Percentiles rank a stretch among this genome's conserved stretches.
Evolutionary conservation across 495 filamentous ascomycete genomes (phyloP).

Genomic region (Penicillium lagena): DNA sequence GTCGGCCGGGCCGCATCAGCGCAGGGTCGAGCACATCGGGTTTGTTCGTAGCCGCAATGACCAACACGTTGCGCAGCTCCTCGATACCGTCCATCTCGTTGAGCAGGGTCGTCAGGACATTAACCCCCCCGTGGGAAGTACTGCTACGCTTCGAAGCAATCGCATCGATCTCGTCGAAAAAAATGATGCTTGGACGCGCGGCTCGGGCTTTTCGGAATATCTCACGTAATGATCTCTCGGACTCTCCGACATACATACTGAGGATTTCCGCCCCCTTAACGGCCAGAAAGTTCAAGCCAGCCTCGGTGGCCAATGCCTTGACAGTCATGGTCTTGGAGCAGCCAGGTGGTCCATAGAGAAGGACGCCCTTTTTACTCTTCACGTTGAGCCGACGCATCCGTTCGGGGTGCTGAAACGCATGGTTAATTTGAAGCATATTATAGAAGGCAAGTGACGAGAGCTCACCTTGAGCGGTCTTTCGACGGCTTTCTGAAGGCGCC

Average conservation of each 20-base stretch:
- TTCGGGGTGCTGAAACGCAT: constrained; percentile 46
- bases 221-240: constrained; percentile 80
- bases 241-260: constrained; percentile 97
- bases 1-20: constrained; percentile 77
- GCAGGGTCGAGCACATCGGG: constrained; percentile 83
- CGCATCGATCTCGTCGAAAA: constrained; percentile 97
- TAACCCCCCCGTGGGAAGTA: constrained; percentile 50
- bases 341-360: constrained; percentile 91
- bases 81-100: constrained; percentile 98
- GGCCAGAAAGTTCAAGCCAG: constrained; percentile 88
- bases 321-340: constrained; percentile 95
- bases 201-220: constrained; percentile 83
- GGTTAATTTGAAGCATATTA: constrained; percentile 1
- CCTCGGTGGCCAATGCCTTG: constrained; percentile 87
- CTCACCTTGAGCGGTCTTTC: constrained; percentile 61
- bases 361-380: constrained; percentile 71
- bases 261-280: constrained; percentile 95
- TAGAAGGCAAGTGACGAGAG: neutral
- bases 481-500: constrained; percentile 55
- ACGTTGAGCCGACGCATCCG: constrained; percentile 52
- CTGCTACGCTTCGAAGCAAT: constrained; percentile 69
- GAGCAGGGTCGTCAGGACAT: constrained; percentile 83
- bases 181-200: constrained; percentile 88
- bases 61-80: constrained; percentile 71
- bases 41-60: constrained; percentile 92